phyloP scores from a whole-genome alignment of 805 yeast genomes.

The Wickerhamiella brachini region DNA sequence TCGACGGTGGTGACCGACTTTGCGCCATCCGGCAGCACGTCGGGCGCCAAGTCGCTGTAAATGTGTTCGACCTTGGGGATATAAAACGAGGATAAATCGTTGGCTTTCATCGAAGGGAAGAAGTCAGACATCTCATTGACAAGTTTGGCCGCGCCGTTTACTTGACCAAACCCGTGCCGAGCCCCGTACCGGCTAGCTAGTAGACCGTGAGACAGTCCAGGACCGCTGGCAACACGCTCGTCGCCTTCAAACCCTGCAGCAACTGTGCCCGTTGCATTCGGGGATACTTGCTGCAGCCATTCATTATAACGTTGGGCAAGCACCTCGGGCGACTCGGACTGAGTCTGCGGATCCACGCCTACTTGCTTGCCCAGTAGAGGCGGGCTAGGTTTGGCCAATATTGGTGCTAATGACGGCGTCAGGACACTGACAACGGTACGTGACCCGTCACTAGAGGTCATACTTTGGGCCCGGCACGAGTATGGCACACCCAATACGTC shows the following conservation, averaged over 20 bases:
- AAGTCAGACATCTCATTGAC: constrained; percentile 1
- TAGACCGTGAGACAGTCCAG: no score
- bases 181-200: not conserved
- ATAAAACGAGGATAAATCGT: constrained; percentile 15
- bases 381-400: not conserved
- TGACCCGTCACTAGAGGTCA: not conserved
- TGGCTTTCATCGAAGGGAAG: constrained; percentile 12
- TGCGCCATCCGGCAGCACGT: not conserved
- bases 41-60: not conserved
- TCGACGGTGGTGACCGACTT: constrained; percentile 1
- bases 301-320: not conserved
- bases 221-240: no score
- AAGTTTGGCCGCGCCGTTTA: not conserved
- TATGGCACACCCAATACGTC: not conserved
- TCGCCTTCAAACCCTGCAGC: no score
- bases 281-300: not conserved
- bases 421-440: not conserved
- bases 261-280: not conserved
- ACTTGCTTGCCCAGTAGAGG: not conserved
- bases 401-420: not conserved
- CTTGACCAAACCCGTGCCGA: not conserved
- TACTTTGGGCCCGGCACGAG: not conserved
- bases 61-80: not conserved
- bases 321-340: not conserved
- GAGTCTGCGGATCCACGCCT: no score